These are phyloP conservation scores for Craspedostauros australis DNA, from an alignment of 108 stramenopile species.

Conservation along the genomic window DNA sequence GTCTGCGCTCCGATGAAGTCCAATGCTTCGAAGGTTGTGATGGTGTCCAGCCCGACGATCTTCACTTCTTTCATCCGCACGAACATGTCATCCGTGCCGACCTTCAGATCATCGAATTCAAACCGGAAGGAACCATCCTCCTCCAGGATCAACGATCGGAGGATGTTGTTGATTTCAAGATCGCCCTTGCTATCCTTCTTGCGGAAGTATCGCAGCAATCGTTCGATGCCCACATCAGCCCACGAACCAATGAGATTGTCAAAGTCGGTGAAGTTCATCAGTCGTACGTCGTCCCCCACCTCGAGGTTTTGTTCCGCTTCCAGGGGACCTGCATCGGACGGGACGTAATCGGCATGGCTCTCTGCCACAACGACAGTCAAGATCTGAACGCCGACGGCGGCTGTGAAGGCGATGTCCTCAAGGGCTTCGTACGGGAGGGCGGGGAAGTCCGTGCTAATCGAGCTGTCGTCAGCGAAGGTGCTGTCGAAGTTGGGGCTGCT, in stretches of 20 bases:
- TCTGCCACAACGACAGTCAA: constrained; percentile 17
- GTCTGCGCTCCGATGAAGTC: constrained; percentile 38
- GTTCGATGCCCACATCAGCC: constrained; percentile 35
- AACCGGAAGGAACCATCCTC: constrained; percentile 34
- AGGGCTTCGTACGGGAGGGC: constrained; percentile 15
- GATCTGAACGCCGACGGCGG: constrained; percentile 10
- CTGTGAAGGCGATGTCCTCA: constrained; percentile 15
- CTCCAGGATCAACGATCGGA: constrained; percentile 37
- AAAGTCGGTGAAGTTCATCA: constrained; percentile 58
- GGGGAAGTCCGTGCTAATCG: constrained; percentile 3
- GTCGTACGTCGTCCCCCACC: constrained; percentile 12
- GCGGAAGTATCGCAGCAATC: constrained; percentile 31
- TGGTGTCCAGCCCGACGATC: constrained; percentile 49
- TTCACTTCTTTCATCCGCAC: constrained; percentile 35
- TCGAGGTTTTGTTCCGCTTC: constrained; percentile 20
- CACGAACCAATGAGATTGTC: constrained; percentile 33
- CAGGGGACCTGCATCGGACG: constrained; percentile 9
- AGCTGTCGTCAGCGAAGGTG: constrained; percentile 16
- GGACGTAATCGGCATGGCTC: constrained; percentile 12
- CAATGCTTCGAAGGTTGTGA: constrained; percentile 34
- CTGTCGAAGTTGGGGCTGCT: constrained; percentile 39
- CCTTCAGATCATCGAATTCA: constrained; percentile 31
- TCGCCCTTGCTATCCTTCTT: constrained; percentile 11
- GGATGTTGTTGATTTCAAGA: constrained; percentile 36
- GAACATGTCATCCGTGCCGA: constrained; percentile 27